Evolutionary conservation across 805 yeast genomes (phyloP).

Genomic region (Myxozyma monticola): DNA sequence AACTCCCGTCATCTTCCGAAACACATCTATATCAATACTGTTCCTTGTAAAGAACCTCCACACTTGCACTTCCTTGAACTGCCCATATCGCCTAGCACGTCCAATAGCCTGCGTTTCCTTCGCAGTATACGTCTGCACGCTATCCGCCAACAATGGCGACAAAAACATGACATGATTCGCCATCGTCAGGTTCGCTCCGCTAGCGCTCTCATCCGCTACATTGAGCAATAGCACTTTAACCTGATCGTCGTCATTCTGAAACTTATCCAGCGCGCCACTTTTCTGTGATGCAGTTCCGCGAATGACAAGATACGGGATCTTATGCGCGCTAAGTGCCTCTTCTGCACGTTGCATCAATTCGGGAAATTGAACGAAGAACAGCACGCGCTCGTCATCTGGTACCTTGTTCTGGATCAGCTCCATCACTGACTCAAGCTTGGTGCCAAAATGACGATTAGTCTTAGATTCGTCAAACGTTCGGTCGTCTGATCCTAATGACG

Average conservation of each 20-base stretch:
- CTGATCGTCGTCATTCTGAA: constrained; percentile 1
- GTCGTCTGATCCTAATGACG: too few species aligned
- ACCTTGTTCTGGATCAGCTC: constrained; percentile 1
- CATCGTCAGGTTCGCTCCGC: constrained; percentile 23
- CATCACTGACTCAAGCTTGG: constrained; percentile 6
- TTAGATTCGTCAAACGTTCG: too few species aligned
- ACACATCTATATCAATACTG: constrained; percentile 11
- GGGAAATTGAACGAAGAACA: constrained; percentile 15
- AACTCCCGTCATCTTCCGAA: constrained; percentile 7
- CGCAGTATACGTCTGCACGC: constrained; percentile 2
- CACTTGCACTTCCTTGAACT: constrained; percentile 6
- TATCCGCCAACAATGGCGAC: constrained; percentile 9
- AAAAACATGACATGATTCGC: constrained; percentile 18
- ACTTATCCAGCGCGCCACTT: constrained; percentile 1
- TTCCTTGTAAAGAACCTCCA: constrained; percentile 17
- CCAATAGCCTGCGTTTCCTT: constrained; percentile 20
- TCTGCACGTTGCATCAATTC: constrained; percentile 7
- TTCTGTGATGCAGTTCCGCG: constrained; percentile 4
- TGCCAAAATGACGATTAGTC: constrained; percentile 4
- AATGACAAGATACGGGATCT: constrained; percentile 1
- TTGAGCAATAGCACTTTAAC: constrained; percentile 9
- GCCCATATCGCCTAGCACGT: constrained; percentile 13
- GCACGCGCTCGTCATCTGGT: constrained; percentile 6
- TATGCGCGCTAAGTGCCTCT: background rate
- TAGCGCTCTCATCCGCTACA: constrained; percentile 17